These are phyloP conservation scores for Lactifluus echinatus DNA, from an alignment of 768 basidiomycete genomes.

Conservation along the genomic window DNA sequence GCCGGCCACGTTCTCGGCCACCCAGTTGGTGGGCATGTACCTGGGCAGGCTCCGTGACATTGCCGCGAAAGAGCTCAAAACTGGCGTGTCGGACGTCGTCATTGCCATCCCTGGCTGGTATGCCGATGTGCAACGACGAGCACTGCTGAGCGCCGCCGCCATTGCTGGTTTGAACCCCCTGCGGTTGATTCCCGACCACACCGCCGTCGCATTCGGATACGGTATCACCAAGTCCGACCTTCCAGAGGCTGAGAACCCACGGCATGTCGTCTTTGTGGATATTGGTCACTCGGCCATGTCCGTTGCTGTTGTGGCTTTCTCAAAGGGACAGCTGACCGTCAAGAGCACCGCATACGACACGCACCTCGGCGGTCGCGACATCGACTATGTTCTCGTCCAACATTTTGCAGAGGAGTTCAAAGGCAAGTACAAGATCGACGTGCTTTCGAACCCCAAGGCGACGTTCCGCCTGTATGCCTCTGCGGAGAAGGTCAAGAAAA, in stretches of 20 bases:
- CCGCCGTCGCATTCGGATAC: conserved; percentile 92
- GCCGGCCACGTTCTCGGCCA: conserved; percentile 66
- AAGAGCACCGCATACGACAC: conserved; percentile 87
- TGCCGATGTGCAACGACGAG: conserved; percentile 88
- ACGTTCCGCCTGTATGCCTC: conserved; percentile 81
- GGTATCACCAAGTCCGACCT: conserved; percentile 99
- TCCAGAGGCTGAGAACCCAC: conserved; percentile 71
- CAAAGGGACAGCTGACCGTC: conserved; percentile 85
- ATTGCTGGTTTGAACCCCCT: conserved; percentile 88
- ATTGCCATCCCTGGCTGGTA: conserved; percentile 97
- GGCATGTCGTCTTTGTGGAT: conserved; percentile 90
- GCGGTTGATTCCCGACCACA: conserved; percentile 95
- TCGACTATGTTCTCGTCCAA: conserved; percentile 83
- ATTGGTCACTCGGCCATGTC: conserved; percentile 90
- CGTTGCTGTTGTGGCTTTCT: conserved; percentile 82
- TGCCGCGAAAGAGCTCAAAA: conserved; percentile 77
- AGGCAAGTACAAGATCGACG: conserved; percentile 96
- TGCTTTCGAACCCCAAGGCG: conserved; percentile 84
- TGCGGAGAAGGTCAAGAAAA: conserved; percentile 93
- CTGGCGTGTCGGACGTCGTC: conserved; percentile 81
- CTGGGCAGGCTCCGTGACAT: conserved; percentile 87
- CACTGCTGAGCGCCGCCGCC: conserved; percentile 78
- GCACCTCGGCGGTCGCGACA: conserved; percentile 92
- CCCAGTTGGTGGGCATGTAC: conserved; percentile 89
- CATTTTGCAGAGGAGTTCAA: conserved; percentile 93